Percentiles rank a stretch among this genome's conserved stretches.
phyloP scores from a whole-genome alignment of 176 grass and related monocot species.

The Rhynchospora pubera region DNA sequence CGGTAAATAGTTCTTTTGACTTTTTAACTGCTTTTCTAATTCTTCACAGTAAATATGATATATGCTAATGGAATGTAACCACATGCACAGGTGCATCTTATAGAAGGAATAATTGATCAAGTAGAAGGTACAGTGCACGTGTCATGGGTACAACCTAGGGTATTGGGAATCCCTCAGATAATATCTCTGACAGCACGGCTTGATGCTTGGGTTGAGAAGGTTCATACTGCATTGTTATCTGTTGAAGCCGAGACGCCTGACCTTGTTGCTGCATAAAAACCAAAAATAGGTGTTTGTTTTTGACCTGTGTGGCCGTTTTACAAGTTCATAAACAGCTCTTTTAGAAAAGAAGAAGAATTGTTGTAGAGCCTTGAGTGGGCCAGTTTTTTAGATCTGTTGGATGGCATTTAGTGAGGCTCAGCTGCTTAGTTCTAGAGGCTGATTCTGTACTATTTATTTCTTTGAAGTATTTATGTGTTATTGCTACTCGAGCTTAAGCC shows the following conservation, averaged over 20 bases:
- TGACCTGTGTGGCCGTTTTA: not conserved
- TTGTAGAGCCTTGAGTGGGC: not conserved
- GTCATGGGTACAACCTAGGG: slow-evolving; percentile 88
- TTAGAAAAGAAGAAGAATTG: slow-evolving; percentile 10
- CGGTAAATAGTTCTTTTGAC: slow-evolving; percentile 48
- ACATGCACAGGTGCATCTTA: slow-evolving; percentile 73
- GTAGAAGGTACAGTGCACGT: slow-evolving; percentile 72
- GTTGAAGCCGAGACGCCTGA: slow-evolving; percentile 91
- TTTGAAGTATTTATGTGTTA: slow-evolving; percentile 9
- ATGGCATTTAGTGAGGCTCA: not conserved
- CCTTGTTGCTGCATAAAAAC: slow-evolving; percentile 52
- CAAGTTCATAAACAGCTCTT: slow-evolving; percentile 13
- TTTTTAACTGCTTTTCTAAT: slow-evolving; percentile 9
- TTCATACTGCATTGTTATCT: slow-evolving; percentile 61
- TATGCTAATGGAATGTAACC: not conserved
- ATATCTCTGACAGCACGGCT: slow-evolving; percentile 63
- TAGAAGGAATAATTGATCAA: slow-evolving; percentile 94
- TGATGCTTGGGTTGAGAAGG: slow-evolving; percentile 80
- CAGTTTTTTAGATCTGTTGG: slow-evolving; percentile 11
- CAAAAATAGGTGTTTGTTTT: slow-evolving; percentile 10
- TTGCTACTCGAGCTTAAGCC: not conserved
- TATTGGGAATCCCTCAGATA: slow-evolving; percentile 72
- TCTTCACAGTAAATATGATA: not conserved
- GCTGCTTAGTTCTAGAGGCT: not conserved
- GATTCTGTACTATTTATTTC: slow-evolving; percentile 8